A percentile compares a stretch with the other conserved stretches of the same genome.
Conservation (phyloP, 805 yeast species). For the Ogataea pini region DNA sequence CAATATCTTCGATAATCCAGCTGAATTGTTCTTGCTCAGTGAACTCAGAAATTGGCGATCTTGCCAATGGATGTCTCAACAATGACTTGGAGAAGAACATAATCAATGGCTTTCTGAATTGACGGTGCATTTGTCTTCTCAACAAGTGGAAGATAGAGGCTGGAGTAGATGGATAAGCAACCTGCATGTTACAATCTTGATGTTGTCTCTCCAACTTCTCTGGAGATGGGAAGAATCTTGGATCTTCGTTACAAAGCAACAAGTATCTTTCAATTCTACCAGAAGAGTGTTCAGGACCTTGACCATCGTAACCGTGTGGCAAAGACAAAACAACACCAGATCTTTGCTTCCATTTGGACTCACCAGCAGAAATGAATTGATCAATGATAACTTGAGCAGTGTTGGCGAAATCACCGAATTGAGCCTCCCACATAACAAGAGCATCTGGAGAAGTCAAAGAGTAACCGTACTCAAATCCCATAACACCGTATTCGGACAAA, state of each 20-base stretch:
- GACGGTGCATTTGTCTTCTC: slow-evolving; percentile 99
- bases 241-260: slow-evolving; percentile 94
- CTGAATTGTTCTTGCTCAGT: slow-evolving; percentile 90
- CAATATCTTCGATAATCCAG: slow-evolving; percentile 94
- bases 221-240: slow-evolving; percentile 86
- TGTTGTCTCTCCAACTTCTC: slow-evolving; percentile 94
- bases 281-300: slow-evolving; percentile 99
- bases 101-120: slow-evolving; percentile 90
- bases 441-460: slow-evolving; percentile 97
- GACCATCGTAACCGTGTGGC: slow-evolving; percentile 99
- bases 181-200: slow-evolving; percentile 97
- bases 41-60: slow-evolving; percentile 80
- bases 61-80: slow-evolving; percentile 96
- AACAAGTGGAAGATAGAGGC: slow-evolving; percentile 93
- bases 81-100: slow-evolving; percentile 89
- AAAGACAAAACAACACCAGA: slow-evolving; percentile 92
- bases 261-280: slow-evolving; percentile 97
- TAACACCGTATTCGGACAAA: slow-evolving; percentile 96
- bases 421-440: slow-evolving; percentile 98
- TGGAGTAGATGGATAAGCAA: slow-evolving; percentile 98
- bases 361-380: slow-evolving; percentile 96
- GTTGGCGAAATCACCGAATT: slow-evolving; percentile 99
- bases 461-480: slow-evolving; percentile 99
- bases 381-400: slow-evolving; percentile 98
- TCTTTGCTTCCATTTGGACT: slow-evolving; percentile 98